Evolutionary conservation across 176 grass and related monocot genomes (phyloP).

Genomic region (Rhynchospora pubera): DNA sequence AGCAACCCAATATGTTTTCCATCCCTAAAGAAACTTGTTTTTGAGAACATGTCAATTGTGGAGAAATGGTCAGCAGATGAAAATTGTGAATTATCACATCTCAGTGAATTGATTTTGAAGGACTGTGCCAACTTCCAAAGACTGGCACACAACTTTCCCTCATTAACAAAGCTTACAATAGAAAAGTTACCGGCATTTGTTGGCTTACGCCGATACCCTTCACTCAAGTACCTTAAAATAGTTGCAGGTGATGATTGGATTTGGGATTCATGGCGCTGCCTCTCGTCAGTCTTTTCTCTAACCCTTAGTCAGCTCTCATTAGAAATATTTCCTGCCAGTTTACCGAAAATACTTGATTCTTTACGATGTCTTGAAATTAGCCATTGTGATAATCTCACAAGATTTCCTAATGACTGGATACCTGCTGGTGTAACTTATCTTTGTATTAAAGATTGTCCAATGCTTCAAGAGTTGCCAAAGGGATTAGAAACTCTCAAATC

Average conservation of each 20-base stretch:
- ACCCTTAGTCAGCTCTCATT: constrained; percentile 17
- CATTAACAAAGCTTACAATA: constrained; percentile 15
- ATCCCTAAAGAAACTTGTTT: constrained; percentile 27
- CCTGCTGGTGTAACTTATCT: constrained; percentile 11
- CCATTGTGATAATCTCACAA: constrained; percentile 10
- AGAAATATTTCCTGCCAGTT: neutral
- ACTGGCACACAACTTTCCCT: constrained; percentile 31
- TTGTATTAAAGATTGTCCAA: constrained; percentile 20
- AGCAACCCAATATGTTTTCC: neutral
- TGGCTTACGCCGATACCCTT: constrained; percentile 18
- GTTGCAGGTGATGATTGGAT: constrained; percentile 30
- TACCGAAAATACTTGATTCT: neutral
- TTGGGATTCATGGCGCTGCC: constrained; percentile 11
- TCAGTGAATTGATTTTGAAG: constrained; percentile 34
- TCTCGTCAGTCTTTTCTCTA: constrained; percentile 23
- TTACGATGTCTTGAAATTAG: constrained; percentile 34
- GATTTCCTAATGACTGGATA: constrained; percentile 30
- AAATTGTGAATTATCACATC: neutral
- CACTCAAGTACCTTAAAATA: constrained; percentile 20
- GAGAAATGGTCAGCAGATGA: constrained; percentile 17
- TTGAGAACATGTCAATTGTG: constrained; percentile 29
- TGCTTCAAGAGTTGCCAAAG: constrained; percentile 18
- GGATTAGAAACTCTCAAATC: constrained; percentile 11
- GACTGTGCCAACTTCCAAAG: constrained; percentile 25
- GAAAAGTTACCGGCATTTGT: neutral